Percentiles rank a stretch among this genome's conserved stretches.
Evolutionary conservation across 225 moss, liverwort and hornwort genomes (phyloP).

Genomic region (Marchantia polymorpha): DNA sequence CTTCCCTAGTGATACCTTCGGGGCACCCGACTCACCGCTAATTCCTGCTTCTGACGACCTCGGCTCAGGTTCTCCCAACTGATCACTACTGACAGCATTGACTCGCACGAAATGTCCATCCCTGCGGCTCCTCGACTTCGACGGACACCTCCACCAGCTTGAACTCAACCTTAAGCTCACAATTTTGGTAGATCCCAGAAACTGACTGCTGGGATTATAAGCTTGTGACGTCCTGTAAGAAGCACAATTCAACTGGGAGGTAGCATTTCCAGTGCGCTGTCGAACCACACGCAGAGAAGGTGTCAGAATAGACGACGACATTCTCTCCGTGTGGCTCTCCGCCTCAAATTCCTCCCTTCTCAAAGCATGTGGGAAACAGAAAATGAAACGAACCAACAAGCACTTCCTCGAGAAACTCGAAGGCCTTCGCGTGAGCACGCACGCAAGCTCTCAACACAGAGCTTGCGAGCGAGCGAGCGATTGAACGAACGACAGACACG

Average conservation of each 20-base stretch:
- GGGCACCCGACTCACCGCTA: neutral
- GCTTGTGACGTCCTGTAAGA: neutral
- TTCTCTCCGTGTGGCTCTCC: neutral
- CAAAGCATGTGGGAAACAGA: too few relatives aligned
- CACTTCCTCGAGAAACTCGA: too few relatives aligned
- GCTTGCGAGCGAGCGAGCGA: too few relatives aligned
- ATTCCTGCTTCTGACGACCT: constrained; percentile 5
- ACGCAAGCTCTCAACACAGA: too few relatives aligned
- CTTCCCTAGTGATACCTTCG: constrained; percentile 2
- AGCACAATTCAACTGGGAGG: neutral
- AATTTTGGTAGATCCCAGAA: neutral
- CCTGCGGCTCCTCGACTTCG: neutral
- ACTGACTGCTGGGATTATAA: neutral
- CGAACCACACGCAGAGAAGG: neutral
- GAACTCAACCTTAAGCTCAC: neutral
- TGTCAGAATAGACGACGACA: neutral
- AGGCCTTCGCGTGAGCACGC: too few relatives aligned
- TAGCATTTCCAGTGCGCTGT: neutral
- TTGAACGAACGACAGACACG: too few relatives aligned
- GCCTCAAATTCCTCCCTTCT: too few relatives aligned
- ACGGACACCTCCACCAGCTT: neutral
- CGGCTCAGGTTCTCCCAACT: constrained; percentile 8
- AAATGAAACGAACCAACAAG: too few relatives aligned
- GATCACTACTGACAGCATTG: constrained; percentile 1
- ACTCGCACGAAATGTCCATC: neutral